Evolutionary conservation across 352 stramenopile species (phyloP).

Genomic region (Globisporangium nodosum): DNA sequence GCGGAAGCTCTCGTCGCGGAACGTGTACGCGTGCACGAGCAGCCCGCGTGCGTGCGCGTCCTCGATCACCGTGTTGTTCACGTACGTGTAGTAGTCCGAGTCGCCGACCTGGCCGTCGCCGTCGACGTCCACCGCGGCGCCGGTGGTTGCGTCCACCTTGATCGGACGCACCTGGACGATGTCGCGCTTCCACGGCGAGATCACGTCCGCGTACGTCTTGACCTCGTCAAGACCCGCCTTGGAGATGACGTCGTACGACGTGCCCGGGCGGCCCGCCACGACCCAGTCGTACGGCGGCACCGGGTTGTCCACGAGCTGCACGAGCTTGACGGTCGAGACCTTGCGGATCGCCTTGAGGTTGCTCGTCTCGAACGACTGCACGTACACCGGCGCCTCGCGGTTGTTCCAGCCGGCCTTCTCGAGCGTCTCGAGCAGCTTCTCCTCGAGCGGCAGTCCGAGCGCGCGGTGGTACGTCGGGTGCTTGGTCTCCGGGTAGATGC

Average conservation of each 20-base stretch:
- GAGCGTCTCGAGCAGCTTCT: conserved; percentile 70
- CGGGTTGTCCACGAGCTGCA: conserved; percentile 36
- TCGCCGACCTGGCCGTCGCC: conserved; percentile 56
- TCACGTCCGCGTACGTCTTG: conserved; percentile 55
- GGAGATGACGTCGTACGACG: conserved; percentile 50
- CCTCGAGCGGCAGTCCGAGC: conserved; percentile 66
- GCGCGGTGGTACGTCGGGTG: conserved; percentile 71
- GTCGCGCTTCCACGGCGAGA: conserved; percentile 84
- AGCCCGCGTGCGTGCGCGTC: conserved; percentile 50
- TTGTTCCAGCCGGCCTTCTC: conserved; percentile 64
- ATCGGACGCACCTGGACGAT: conserved; percentile 47
- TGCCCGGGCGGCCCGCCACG: conserved; percentile 41
- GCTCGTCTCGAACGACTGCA: conserved; percentile 73
- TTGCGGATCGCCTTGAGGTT: conserved; percentile 69
- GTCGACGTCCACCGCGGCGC: conserved; percentile 49
- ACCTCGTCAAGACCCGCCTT: conserved; percentile 51
- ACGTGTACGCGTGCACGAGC: conserved; percentile 59
- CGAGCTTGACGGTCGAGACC: conserved; percentile 63
- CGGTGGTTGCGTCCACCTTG: conserved; percentile 28
- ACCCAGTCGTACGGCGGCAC: conserved; percentile 60
- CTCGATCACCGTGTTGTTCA: conserved; percentile 34
- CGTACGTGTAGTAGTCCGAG: conserved; percentile 50
- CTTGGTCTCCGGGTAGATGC: conserved; percentile 89
- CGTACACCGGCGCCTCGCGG: conserved; percentile 53
- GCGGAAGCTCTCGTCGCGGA: conserved; percentile 62